Percentiles rank a stretch among this genome's conserved stretches.
These are phyloP conservation scores for Aspergillus costaricaensis DNA, from an alignment of 2,329 filamentous ascomycete genomes.

Conservation along the genomic window DNA sequence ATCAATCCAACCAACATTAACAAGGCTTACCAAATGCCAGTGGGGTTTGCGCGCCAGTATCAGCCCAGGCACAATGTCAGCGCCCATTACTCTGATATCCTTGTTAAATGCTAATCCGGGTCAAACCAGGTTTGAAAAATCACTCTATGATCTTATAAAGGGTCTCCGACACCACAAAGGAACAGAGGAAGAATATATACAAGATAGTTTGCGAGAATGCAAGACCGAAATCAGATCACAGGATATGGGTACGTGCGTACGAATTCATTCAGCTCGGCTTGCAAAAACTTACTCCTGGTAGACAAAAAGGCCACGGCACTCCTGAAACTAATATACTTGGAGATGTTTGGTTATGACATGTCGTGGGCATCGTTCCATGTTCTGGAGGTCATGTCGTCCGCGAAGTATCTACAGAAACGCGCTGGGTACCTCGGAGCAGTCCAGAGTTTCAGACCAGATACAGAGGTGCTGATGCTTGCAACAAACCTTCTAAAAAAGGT, in stretches of 20 bases:
- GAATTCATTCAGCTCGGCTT: neutral
- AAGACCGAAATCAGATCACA: constrained; percentile 86
- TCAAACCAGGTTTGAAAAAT: constrained; percentile 88
- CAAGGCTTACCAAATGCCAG: neutral
- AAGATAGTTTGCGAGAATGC: constrained; percentile 92
- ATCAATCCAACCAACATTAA: neutral
- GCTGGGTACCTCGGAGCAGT: constrained; percentile 94
- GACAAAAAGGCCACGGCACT: constrained; percentile 96
- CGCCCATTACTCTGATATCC: neutral
- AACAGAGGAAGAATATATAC: constrained; percentile 91
- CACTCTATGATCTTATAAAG: constrained; percentile 96
- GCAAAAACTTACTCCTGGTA: constrained; percentile 35
- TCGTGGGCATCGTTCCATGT: constrained; percentile 99
- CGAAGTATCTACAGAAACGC: constrained; percentile 92
- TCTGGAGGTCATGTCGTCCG: constrained; percentile 96
- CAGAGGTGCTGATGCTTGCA: constrained; percentile 94
- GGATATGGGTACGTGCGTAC: constrained; percentile 73
- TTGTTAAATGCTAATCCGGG: neutral
- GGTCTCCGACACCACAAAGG: constrained; percentile 95
- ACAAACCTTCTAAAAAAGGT: constrained; percentile 97
- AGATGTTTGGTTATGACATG: constrained; percentile 99
- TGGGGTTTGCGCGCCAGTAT: neutral
- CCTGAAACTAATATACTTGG: constrained; percentile 93
- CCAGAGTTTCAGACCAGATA: constrained; percentile 93
- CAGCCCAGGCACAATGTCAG: constrained; percentile 17